Percentiles rank a stretch among this genome's conserved stretches.
These are phyloP conservation scores for Pichia sp. DNA, from an alignment of 1,139 yeast species.

Conservation along the genomic window DNA sequence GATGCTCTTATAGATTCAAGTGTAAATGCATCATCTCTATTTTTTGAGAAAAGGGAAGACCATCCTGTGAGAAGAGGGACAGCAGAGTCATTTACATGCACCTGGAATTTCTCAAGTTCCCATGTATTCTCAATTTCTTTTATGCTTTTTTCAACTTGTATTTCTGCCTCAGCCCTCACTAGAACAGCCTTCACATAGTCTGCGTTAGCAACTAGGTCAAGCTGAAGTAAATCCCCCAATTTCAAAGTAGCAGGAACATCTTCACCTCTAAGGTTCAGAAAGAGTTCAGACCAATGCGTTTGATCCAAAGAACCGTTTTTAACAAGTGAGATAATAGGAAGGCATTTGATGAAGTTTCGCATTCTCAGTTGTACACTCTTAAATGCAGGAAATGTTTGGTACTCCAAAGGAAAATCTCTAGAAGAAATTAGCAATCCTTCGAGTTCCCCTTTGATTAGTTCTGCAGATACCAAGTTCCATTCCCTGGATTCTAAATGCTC, in stretches of 20 bases:
- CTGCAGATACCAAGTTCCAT: constrained; percentile 49
- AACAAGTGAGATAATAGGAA: constrained; percentile 41
- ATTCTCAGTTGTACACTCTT: constrained; percentile 47
- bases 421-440: constrained; percentile 45
- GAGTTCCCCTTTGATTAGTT: constrained; percentile 41
- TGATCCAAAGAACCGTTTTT: constrained; percentile 52
- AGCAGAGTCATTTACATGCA: constrained; percentile 47
- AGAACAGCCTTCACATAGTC: constrained; percentile 42
- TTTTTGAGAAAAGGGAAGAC: constrained; percentile 53
- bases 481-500: constrained; percentile 39
- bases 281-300: constrained; percentile 65
- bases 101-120: constrained; percentile 42
- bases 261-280: constrained; percentile 24
- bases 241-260: constrained; percentile 22
- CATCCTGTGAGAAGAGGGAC: constrained; percentile 61
- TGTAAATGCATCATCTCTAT: constrained; percentile 55
- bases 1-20: constrained; percentile 71
- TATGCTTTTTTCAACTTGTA: constrained; percentile 50
- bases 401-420: constrained; percentile 48
- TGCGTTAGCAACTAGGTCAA: constrained; percentile 45
- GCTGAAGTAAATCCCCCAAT: constrained; percentile 52
- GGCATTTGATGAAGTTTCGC: constrained; percentile 34
- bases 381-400: constrained; percentile 67
- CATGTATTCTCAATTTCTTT: constrained; percentile 41
- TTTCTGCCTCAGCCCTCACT: constrained; percentile 68